phyloP scores from a whole-genome alignment of 768 basidiomycete genomes.

The Tricholoma terreum region DNA sequence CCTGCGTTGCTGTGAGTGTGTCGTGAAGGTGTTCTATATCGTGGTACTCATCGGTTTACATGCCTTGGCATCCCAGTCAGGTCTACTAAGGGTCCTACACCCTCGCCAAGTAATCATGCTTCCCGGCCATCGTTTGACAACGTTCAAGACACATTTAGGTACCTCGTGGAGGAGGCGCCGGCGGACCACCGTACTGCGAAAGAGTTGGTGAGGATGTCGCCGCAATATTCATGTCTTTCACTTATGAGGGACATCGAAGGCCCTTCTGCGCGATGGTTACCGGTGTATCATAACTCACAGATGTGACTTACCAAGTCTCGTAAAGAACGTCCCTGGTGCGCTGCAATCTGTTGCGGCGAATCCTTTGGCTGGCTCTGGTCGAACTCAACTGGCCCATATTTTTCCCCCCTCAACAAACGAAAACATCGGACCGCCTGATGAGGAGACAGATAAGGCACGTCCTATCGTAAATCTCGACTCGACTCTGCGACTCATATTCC shows the following conservation, averaged over 20 bases:
- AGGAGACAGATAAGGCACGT: neutral
- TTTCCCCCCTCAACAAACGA: neutral
- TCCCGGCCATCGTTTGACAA: slow-evolving; percentile 18
- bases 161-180: slow-evolving; percentile 6
- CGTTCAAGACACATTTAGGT: neutral
- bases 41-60: no score
- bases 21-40: neutral
- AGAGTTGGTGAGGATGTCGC: slow-evolving; percentile 6
- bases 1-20: neutral
- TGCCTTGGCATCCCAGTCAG: slow-evolving; percentile 4
- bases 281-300: slow-evolving; percentile 19
- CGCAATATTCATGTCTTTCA: slow-evolving; percentile 2
- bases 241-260: neutral
- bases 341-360: neutral
- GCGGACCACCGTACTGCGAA: slow-evolving; percentile 11
- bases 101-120: slow-evolving; percentile 11
- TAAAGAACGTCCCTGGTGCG: slow-evolving; percentile 10
- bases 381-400: slow-evolving; percentile 7
- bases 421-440: neutral
- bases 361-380: neutral
- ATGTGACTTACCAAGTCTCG: slow-evolving; percentile 16
- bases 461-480: neutral
- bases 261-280: slow-evolving; percentile 20
- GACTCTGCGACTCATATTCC: no score
- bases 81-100: slow-evolving; percentile 17